Conservation (phyloP, 805 yeast genomes). For the Yarrowia bubula region DNA sequence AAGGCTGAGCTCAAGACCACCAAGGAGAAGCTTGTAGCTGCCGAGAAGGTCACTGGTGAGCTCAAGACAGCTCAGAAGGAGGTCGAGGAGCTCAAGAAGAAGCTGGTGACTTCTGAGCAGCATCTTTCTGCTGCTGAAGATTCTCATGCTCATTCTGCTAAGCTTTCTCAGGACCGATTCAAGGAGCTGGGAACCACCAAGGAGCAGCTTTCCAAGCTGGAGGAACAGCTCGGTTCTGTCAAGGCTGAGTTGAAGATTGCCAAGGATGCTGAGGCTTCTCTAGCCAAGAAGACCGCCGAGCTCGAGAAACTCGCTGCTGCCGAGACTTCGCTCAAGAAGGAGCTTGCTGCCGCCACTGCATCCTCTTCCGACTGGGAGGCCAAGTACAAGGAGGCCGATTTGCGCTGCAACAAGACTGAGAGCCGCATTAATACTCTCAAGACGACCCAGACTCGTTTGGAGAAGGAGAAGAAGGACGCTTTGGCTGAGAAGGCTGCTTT, state of each 20-base stretch:
- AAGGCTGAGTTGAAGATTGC: slow-evolving; percentile 9
- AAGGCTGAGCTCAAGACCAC: slow-evolving; percentile 34
- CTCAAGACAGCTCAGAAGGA: slow-evolving; percentile 44
- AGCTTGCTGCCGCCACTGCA: slow-evolving; percentile 41
- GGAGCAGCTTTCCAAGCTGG: slow-evolving; percentile 22
- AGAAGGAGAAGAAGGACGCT: slow-evolving; percentile 29
- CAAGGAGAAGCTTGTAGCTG: slow-evolving; percentile 34
- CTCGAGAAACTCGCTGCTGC: slow-evolving; percentile 29
- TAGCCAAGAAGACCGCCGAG: slow-evolving; percentile 26
- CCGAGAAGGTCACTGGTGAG: slow-evolving; percentile 29
- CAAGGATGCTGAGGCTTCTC: slow-evolving; percentile 23
- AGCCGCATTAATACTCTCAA: slow-evolving; percentile 27
- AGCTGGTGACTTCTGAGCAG: slow-evolving; percentile 36
- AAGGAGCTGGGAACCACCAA: slow-evolving; percentile 40
- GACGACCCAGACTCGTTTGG: slow-evolving; percentile 22
- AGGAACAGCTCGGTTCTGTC: slow-evolving; percentile 7
- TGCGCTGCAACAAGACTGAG: slow-evolving; percentile 41
- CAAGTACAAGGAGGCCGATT: slow-evolving; percentile 39
- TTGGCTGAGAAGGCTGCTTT: slow-evolving; percentile 10
- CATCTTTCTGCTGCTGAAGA: slow-evolving; percentile 18
- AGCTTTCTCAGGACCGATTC: slow-evolving; percentile 46
- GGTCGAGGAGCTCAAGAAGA: slow-evolving; percentile 44
- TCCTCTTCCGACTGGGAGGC: slow-evolving; percentile 39
- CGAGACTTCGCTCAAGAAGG: slow-evolving; percentile 39
- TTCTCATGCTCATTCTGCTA: slow-evolving; percentile 38